These are phyloP conservation scores for Candida boleticola DNA, from an alignment of 805 yeast genomes.

Conservation along the genomic window DNA sequence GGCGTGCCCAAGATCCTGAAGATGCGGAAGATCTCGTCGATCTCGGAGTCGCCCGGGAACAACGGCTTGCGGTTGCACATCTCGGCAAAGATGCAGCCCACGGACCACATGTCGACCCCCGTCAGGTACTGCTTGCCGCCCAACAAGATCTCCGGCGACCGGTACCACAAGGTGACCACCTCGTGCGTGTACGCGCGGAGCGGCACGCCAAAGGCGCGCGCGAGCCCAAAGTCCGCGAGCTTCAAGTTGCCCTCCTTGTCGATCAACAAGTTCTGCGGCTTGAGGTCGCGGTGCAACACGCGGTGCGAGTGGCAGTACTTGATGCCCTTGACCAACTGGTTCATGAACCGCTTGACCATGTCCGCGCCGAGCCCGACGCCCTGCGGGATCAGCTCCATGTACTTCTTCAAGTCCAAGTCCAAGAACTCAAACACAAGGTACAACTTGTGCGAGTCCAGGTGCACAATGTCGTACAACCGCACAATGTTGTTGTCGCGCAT, in stretches of 20 bases:
- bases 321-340: conserved; percentile 87
- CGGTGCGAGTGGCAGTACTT: conserved; percentile 93
- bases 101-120: conserved; percentile 98
- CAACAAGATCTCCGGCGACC: conserved; percentile 92
- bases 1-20: conserved; percentile 94
- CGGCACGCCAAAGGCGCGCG: conserved; percentile 97
- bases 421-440: conserved; percentile 91
- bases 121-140: conserved; percentile 98
- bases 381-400: conserved; percentile 92
- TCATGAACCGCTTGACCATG: conserved; percentile 89
- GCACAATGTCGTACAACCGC: conserved; percentile 88
- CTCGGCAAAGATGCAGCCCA: conserved; percentile 96
- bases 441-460: conserved; percentile 87
- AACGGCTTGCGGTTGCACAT: conserved; percentile 95
- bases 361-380: conserved; percentile 87
- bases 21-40: conserved; percentile 92
- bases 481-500: conserved; percentile 92
- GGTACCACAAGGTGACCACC: conserved; percentile 96
- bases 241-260: conserved; percentile 94
- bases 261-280: conserved; percentile 93
- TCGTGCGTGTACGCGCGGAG: conserved; percentile 96
- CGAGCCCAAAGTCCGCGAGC: conserved; percentile 80
- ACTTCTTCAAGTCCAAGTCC: conserved; percentile 92
- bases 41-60: conserved; percentile 97
- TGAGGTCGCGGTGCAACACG: conserved; percentile 90